These are phyloP conservation scores for Sophora flavescens DNA, from an alignment of 306 rosid species.

Conservation along the genomic window DNA sequence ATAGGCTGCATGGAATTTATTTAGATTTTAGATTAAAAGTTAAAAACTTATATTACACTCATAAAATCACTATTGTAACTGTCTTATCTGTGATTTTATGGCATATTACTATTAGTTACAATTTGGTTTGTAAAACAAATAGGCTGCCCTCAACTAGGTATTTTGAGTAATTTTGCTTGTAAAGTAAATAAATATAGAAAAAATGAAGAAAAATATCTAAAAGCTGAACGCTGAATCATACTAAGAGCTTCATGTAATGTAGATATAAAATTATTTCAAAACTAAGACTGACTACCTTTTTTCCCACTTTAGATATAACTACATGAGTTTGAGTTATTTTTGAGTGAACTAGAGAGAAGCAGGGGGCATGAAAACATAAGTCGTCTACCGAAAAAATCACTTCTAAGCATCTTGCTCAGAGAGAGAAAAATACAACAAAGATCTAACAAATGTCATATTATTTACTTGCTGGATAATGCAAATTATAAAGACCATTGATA, in stretches of 20 bases:
- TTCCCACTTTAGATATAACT: neutral
- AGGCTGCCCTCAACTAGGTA: neutral
- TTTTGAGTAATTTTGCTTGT: neutral
- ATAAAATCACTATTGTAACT: neutral
- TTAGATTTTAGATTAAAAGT: neutral
- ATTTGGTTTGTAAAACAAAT: neutral
- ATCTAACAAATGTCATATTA: slow-evolving; percentile 19
- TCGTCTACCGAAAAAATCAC: neutral
- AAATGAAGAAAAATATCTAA: neutral
- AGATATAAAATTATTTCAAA: neutral
- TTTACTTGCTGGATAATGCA: slow-evolving; percentile 5
- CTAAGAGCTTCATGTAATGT: neutral
- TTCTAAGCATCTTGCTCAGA: neutral
- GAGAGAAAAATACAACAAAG: slow-evolving; percentile 19
- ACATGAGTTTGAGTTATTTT: neutral
- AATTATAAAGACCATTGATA: slow-evolving; percentile 23
- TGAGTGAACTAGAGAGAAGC: slow-evolving; percentile 20
- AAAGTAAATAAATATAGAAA: neutral
- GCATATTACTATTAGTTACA: neutral
- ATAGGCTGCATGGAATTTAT: neutral
- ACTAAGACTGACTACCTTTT: neutral
- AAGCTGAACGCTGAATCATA: slow-evolving; percentile 11
- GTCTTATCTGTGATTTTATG: neutral
- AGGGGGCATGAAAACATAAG: neutral
- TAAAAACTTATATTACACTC: neutral